phyloP scores from a whole-genome alignment of 2,329 filamentous ascomycete species.

The Paracoccidioides brasiliensis region DNA sequence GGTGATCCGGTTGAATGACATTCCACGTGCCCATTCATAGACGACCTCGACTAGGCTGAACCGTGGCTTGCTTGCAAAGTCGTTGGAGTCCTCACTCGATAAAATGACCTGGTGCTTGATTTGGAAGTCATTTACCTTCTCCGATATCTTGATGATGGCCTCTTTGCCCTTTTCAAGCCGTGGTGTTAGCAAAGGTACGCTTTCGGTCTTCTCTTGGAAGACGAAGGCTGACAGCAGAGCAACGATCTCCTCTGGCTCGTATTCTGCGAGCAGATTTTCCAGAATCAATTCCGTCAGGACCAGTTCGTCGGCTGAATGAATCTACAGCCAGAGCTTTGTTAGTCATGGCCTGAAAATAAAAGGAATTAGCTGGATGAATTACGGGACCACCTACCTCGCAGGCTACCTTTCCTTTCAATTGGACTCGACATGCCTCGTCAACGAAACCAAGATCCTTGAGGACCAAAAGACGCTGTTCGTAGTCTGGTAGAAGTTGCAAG shows the following conservation, averaged over 20 bases:
- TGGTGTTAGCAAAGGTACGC: constrained; percentile 65
- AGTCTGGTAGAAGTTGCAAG: constrained; percentile 86
- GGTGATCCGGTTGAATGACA: constrained; percentile 97
- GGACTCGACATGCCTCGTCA: constrained; percentile 72
- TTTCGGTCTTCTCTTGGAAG: constrained; percentile 91
- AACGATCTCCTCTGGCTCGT: constrained; percentile 92
- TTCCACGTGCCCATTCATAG: constrained; percentile 94
- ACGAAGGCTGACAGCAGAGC: constrained; percentile 88
- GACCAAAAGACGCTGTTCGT: constrained; percentile 86
- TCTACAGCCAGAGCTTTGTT: constrained; percentile 30
- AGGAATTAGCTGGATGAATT: not conserved
- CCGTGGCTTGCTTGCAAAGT: constrained; percentile 73
- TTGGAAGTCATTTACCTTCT: constrained; percentile 85
- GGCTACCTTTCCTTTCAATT: constrained; percentile 94
- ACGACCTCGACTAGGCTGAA: constrained; percentile 97
- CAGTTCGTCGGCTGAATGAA: constrained; percentile 91
- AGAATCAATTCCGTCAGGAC: constrained; percentile 92
- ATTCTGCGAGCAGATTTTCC: constrained; percentile 90
- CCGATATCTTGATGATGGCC: constrained; percentile 77
- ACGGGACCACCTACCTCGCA: constrained; percentile 50
- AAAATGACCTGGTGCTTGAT: constrained; percentile 85
- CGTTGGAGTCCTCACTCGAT: constrained; percentile 77
- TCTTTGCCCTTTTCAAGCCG: constrained; percentile 70
- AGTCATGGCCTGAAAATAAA: not conserved
- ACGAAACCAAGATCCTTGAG: constrained; percentile 87